Base-by-base conservation (phyloP, 2,329 filamentous ascomycete species). In the Microsporum canis region DNA sequence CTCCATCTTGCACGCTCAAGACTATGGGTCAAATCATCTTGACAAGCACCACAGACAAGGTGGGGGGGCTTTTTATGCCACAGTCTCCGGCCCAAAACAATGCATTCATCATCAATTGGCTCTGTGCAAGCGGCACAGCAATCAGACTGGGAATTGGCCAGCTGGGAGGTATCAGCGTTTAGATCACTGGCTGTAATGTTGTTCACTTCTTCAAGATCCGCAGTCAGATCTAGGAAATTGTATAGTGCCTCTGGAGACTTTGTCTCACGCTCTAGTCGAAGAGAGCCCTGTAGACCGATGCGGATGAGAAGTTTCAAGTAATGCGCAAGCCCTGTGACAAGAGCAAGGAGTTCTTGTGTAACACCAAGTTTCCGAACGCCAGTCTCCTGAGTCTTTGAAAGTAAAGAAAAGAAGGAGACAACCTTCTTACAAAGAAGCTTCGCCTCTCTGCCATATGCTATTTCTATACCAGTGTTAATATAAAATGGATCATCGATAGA, bases 391-490 rank as follows among this genome's bases (percentile, higher is more conserved):
- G 91, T 94, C 73, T 96, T 96, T 4, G 92, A 95, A 6, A 99
- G 80, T 17, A 99, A 79, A 10, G 91, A 91, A 73, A 99, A 99
- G 79, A 99, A 99, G 31, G 92, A 89, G 4, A 99, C 94, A 60
- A 99, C 95, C 75, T 99, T 99, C 76, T 99, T 99, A 80, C 94
- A 99, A n/a, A 99, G 83, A 58, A 99, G 81, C 75, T 99, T 99
- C n/a, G 94, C 89, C 77, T 99, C 94, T 69, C 94, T 86, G 17
- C 88, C 88, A 71, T 97, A 99, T 7, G 91, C 89, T 63, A 99
- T 81, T 64, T 88, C 91, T 88, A 71, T 36, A 64, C n/a, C 27
- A 31, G 29, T 41, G 36, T 57, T n/a, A 41, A 10, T n/a, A 41
- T 43, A 34, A 17, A 29, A 3, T 17, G 29, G 17, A 5, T 31